phyloP scores from a whole-genome alignment of 2,329 filamentous ascomycete species.

The Drechslerella dactyloides region DNA sequence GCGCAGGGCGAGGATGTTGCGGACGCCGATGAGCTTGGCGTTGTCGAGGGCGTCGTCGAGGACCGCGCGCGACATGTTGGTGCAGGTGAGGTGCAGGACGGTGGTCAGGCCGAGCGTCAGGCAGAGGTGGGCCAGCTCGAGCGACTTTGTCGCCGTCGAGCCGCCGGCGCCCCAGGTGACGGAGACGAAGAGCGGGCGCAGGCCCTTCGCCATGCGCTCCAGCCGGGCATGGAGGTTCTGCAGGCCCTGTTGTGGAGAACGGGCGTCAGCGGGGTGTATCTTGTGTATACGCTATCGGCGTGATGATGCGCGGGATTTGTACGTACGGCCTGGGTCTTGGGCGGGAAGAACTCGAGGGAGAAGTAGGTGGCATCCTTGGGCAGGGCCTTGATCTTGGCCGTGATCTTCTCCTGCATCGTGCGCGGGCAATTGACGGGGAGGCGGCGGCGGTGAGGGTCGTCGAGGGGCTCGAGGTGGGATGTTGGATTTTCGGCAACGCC shows the following conservation, averaged over 20 bases:
- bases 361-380: constrained; percentile 68
- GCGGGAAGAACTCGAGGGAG: constrained; percentile 98
- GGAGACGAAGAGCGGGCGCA: constrained; percentile 92
- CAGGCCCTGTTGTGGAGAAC: constrained; percentile 66
- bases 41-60: constrained; percentile 90
- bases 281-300: too few relatives aligned
- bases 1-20: constrained; percentile 89
- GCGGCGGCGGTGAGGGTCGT: not conserved
- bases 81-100: constrained; percentile 94
- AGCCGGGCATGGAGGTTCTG: constrained; percentile 91
- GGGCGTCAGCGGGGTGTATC: constrained; percentile 19
- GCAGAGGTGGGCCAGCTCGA: constrained; percentile 93
- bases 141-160: constrained; percentile 85
- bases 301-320: too few relatives aligned
- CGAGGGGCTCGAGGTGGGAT: not conserved
- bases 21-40: constrained; percentile 85
- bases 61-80: constrained; percentile 87
- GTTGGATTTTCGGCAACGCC: constrained; percentile 11
- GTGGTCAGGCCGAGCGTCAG: constrained; percentile 93
- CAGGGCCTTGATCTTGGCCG: constrained; percentile 39
- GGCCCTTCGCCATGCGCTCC: constrained; percentile 89
- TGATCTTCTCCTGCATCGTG: constrained; percentile 43
- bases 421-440: not conserved
- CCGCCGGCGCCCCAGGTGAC: constrained; percentile 98
- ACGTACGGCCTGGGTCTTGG: constrained; percentile 84